These are phyloP conservation scores for Ammopiptanthus mongolicus DNA, from an alignment of 306 rosid species.

Conservation along the genomic window DNA sequence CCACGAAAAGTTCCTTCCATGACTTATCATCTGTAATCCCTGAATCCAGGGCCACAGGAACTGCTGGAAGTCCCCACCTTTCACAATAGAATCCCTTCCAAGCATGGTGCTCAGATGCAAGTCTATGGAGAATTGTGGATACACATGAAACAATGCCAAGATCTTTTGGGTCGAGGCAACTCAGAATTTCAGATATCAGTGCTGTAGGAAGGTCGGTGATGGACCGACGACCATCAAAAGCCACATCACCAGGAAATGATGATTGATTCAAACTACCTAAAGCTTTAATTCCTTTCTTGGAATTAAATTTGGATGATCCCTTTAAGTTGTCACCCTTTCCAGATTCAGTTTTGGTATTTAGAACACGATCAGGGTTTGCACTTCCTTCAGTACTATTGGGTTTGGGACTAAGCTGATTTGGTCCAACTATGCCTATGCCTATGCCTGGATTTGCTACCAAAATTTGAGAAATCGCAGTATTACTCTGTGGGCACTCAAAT, in stretches of 20 bases:
- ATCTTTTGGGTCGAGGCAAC: conserved; percentile 86
- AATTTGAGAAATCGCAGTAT: conserved; percentile 45
- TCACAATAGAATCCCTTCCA: conserved; percentile 93
- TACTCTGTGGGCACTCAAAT: conserved; percentile 69
- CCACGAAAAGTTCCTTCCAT: conserved; percentile 84
- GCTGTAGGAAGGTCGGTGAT: conserved; percentile 78
- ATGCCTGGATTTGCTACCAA: conserved; percentile 33
- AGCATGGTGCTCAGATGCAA: conserved; percentile 84
- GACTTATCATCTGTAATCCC: conserved; percentile 55
- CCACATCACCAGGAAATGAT: conserved; percentile 31
- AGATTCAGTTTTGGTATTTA: conserved; percentile 22
- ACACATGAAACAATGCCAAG: conserved; percentile 85
- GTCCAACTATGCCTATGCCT: conserved; percentile 32
- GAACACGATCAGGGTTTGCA: conserved; percentile 3
- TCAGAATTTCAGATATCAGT: conserved; percentile 71
- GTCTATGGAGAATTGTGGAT: conserved; percentile 47
- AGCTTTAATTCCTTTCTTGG: conserved; percentile 41
- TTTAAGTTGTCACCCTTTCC: conserved; percentile 27
- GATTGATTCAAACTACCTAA: conserved; percentile 27
- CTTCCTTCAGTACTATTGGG: conserved; percentile 15
- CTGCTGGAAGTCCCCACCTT: conserved; percentile 85
- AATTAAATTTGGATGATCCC: conserved; percentile 20
- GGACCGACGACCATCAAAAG: conserved; percentile 32
- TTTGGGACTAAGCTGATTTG: conserved; percentile 26
- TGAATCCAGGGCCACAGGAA: conserved; percentile 27